These are phyloP conservation scores for Talaromyces sp. DNA, from an alignment of 2,329 filamentous ascomycete genomes.

Conservation along the genomic window DNA sequence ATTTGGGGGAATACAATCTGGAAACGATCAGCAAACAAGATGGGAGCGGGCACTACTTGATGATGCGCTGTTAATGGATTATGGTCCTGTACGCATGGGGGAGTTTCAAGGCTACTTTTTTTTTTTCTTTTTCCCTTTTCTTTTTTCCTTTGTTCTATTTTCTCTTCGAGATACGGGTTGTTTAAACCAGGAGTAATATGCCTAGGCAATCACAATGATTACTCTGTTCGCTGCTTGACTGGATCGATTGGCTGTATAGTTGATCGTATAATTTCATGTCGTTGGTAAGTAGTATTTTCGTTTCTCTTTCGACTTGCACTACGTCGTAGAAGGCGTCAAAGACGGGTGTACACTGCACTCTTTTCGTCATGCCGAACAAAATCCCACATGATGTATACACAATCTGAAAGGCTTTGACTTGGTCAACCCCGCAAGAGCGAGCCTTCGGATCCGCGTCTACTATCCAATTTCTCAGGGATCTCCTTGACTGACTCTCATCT, in stretches of 20 bases:
- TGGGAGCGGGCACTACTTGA: background rate
- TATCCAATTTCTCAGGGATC: too few species aligned
- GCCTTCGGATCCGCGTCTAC: too few species aligned
- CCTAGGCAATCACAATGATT: background rate
- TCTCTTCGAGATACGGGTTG: background rate
- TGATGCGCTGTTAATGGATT: background rate
- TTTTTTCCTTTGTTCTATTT: background rate
- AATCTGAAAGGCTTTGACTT: too few species aligned
- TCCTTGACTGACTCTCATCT: too few species aligned
- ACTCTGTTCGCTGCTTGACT: background rate
- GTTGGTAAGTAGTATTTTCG: too few species aligned
- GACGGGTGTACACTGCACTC: too few species aligned
- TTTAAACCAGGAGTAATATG: background rate
- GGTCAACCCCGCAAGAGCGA: too few species aligned
- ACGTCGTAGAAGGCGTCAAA: too few species aligned
- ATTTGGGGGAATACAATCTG: background rate
- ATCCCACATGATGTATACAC: too few species aligned
- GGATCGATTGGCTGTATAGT: background rate
- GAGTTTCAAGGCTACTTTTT: background rate
- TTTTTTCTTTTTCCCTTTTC: background rate
- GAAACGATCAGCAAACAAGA: background rate
- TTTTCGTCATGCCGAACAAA: too few species aligned
- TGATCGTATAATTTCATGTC: too few species aligned
- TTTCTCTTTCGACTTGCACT: too few species aligned
- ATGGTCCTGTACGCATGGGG: constrained; percentile 2